Conservation (phyloP, 768 basidiomycete genomes). For the Lentinus tigrinus region DNA sequence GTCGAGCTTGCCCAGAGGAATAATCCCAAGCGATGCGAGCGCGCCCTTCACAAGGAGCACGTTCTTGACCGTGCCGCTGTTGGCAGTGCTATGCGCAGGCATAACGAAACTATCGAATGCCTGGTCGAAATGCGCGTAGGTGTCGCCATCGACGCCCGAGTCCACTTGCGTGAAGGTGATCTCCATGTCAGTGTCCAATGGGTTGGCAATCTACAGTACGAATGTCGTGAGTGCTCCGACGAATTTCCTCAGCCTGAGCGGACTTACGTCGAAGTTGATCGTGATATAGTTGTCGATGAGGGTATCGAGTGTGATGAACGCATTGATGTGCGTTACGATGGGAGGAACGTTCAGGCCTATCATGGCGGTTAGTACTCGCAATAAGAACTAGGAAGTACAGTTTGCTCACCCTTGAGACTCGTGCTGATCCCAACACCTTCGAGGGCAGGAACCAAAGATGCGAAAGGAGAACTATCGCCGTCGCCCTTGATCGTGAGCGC, state of each 20-base stretch:
- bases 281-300: conserved; percentile 30
- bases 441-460: conserved; percentile 54
- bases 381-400: conserved; percentile 11
- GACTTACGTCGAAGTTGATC: conserved; percentile 17
- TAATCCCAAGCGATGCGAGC: conserved; percentile 53
- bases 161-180: conserved; percentile 60
- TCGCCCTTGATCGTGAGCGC: conserved; percentile 62
- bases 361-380: neutral
- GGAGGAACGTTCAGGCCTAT: conserved; percentile 48
- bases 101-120: conserved; percentile 54
- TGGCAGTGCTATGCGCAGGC: conserved; percentile 56
- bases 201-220: conserved; percentile 42
- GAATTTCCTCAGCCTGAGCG: no score
- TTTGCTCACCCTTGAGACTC: conserved; percentile 40
- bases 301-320: conserved; percentile 49
- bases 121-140: conserved; percentile 59
- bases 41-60: conserved; percentile 62
- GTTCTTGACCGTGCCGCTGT: conserved; percentile 56
- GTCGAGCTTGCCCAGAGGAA: conserved; percentile 55
- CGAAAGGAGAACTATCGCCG: conserved; percentile 56
- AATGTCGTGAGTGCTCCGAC: no score
- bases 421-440: conserved; percentile 51
- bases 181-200: conserved; percentile 54
- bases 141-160: conserved; percentile 46
- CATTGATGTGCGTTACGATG: conserved; percentile 57